Conservation (phyloP, 306 rosid genomes). For the Quercus variabilis region DNA sequence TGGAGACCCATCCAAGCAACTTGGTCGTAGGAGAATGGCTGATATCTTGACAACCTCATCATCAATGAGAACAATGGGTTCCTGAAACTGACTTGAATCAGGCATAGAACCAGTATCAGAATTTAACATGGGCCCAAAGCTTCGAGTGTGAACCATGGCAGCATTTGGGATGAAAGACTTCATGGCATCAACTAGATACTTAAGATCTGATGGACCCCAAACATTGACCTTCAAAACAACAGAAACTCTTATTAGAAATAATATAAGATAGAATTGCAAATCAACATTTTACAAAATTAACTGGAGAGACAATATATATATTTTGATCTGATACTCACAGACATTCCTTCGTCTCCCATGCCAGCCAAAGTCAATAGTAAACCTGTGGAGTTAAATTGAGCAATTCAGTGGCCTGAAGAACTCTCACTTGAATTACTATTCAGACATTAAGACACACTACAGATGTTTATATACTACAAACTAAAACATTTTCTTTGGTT, state of each 20-base stretch:
- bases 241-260: constrained; percentile 11
- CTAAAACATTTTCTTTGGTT: background rate
- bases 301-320: background rate
- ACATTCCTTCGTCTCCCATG: constrained; percentile 87
- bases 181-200: constrained; percentile 85
- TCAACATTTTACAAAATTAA: background rate
- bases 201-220: constrained; percentile 90
- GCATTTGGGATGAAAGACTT: constrained; percentile 80
- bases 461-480: background rate
- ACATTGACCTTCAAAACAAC: constrained; percentile 61
- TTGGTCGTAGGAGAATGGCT: constrained; percentile 67
- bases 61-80: constrained; percentile 71
- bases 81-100: constrained; percentile 29
- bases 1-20: constrained; percentile 17
- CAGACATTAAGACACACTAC: constrained; percentile 4
- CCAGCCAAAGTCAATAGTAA: constrained; percentile 92
- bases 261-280: background rate
- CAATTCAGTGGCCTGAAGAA: constrained; percentile 19
- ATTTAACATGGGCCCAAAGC: constrained; percentile 59
- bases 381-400: constrained; percentile 44
- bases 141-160: constrained; percentile 92
- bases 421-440: background rate
- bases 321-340: constrained; percentile 49
- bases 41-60: constrained; percentile 91
- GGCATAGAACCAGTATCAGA: constrained; percentile 25